These are phyloP conservation scores for Piromyces sp. DNA, from an alignment of 192 early-diverging fungal species.

Conservation along the genomic window DNA sequence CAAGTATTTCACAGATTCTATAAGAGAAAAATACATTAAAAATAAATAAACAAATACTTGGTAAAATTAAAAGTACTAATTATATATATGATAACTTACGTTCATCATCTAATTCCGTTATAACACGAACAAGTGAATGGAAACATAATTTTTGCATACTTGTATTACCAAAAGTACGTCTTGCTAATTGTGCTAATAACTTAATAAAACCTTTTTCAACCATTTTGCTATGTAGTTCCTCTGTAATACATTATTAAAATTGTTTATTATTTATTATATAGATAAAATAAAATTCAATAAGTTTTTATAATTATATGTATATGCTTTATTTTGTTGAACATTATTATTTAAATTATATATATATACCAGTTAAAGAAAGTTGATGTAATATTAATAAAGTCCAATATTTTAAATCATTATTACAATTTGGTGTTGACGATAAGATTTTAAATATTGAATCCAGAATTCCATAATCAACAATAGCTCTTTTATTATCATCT, in stretches of 20 bases:
- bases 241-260: too few relatives aligned
- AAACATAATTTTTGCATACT: constrained; percentile 70
- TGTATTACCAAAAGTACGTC: constrained; percentile 63
- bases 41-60: too few relatives aligned
- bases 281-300: too few relatives aligned
- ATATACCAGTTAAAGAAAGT: constrained; percentile 38
- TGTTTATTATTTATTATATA: too few relatives aligned
- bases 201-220: constrained; percentile 31
- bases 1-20: constrained; percentile 24
- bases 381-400: constrained; percentile 58
- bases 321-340: background rate
- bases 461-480: constrained; percentile 42
- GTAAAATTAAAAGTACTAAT: too few relatives aligned
- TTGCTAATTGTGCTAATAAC: constrained; percentile 42
- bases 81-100: too few relatives aligned
- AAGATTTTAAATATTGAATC: constrained; percentile 37
- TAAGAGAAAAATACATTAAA: too few relatives aligned
- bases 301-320: too few relatives aligned
- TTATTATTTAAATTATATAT: too few relatives aligned
- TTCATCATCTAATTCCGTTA: constrained; percentile 7
- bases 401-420: constrained; percentile 69
- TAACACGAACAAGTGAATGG: constrained; percentile 51
- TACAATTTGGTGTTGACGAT: constrained; percentile 21
- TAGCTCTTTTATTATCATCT: constrained; percentile 38
- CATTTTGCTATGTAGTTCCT: constrained; percentile 28